Evolutionary conservation across 768 basidiomycete species (phyloP).

Genomic region (Udeniomyces megalosporus): DNA sequence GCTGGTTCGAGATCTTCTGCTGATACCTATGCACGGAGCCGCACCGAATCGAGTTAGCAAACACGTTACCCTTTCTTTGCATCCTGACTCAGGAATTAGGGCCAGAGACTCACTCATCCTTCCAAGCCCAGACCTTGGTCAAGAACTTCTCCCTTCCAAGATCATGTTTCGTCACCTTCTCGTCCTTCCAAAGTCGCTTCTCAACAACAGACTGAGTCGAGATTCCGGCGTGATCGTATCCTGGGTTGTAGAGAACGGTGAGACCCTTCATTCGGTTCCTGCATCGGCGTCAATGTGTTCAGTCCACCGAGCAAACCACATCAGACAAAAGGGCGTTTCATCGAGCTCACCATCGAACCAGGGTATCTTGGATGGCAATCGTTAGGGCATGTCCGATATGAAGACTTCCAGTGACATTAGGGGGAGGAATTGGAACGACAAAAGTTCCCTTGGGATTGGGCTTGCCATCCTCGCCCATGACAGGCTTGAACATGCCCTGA

Average conservation of each 20-base stretch:
- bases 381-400: slow-evolving; percentile 94
- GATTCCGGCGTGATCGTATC: slow-evolving; percentile 97
- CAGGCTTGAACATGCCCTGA: slow-evolving; percentile 78
- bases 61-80: neutral
- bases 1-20: slow-evolving; percentile 73
- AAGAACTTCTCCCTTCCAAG: slow-evolving; percentile 87
- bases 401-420: slow-evolving; percentile 88
- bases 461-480: slow-evolving; percentile 41
- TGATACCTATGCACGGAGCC: too few relatives aligned
- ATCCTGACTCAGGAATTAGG: too few relatives aligned
- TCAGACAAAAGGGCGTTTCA: too few relatives aligned
- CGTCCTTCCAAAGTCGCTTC: slow-evolving; percentile 67
- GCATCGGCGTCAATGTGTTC: neutral
- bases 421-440: slow-evolving; percentile 78
- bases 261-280: slow-evolving; percentile 95
- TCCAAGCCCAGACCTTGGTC: slow-evolving; percentile 87
- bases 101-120: slow-evolving; percentile 57
- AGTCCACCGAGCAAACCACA: slow-evolving; percentile 41
- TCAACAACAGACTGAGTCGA: slow-evolving; percentile 97
- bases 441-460: slow-evolving; percentile 52
- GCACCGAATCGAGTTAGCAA: too few relatives aligned
- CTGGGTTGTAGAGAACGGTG: slow-evolving; percentile 76
- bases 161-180: slow-evolving; percentile 74
- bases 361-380: slow-evolving; percentile 70
- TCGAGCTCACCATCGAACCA: slow-evolving; percentile 63